Percentiles rank a stretch among this genome's conserved stretches.
These are phyloP conservation scores for Phytophthora podocarpi DNA, from an alignment of 352 stramenopile genomes.

Conservation along the genomic window DNA sequence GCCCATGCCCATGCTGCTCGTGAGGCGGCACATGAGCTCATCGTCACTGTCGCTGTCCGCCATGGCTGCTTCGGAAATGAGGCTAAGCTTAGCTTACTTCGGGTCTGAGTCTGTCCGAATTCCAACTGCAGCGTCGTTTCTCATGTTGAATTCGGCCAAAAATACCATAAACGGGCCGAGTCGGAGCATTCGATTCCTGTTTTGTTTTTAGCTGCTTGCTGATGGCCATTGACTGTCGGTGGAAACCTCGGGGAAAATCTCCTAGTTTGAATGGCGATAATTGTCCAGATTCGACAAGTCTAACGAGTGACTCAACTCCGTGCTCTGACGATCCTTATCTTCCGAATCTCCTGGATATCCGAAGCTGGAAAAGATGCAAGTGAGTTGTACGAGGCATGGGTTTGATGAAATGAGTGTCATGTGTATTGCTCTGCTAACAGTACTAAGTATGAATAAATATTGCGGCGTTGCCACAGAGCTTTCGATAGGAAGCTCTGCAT, in stretches of 20 bases:
- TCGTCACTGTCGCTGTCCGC: constrained; percentile 88
- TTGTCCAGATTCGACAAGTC: neutral
- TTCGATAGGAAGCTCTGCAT: neutral
- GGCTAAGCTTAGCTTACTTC: constrained; percentile 25
- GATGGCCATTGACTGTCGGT: constrained; percentile 2
- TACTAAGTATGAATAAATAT: constrained; percentile 34
- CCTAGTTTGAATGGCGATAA: neutral
- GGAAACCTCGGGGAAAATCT: constrained; percentile 5
- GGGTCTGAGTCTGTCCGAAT: constrained; percentile 7
- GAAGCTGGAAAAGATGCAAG: no score
- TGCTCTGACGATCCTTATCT: constrained; percentile 3
- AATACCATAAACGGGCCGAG: constrained; percentile 21
- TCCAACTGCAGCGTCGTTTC: constrained; percentile 1
- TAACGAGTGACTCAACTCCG: constrained; percentile 5
- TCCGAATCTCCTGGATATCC: no score
- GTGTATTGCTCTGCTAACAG: constrained; percentile 19
- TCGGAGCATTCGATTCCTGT: no score
- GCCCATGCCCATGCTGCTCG: constrained; percentile 39
- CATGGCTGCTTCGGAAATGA: constrained; percentile 31
- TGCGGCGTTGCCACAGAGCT: no score
- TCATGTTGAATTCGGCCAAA: constrained; percentile 24
- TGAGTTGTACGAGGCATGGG: no score
- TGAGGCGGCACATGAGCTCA: constrained; percentile 82
- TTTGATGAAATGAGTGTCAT: neutral
- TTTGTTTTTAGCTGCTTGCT: no score